Evolutionary conservation across 805 yeast species (phyloP).

Genomic region (Pichia sporocuriosa): DNA sequence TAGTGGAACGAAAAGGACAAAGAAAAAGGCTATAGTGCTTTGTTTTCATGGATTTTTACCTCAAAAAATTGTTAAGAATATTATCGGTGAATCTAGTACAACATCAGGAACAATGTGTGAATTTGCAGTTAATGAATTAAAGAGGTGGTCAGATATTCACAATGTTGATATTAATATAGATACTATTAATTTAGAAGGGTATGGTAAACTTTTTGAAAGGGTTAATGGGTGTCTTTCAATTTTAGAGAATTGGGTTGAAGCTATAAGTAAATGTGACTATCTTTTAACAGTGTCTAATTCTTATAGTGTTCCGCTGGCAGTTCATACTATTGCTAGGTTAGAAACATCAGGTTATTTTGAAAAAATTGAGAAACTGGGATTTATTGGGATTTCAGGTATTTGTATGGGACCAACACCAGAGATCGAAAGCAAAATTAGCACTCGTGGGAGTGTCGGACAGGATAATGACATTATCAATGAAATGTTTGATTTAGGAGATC

Average conservation of each 20-base stretch:
- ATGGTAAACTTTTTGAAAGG: constrained; percentile 80
- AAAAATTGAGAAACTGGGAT: constrained; percentile 50
- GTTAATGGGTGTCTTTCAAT: constrained; percentile 67
- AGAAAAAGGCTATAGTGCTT: constrained; percentile 61
- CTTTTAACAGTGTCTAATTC: constrained; percentile 85
- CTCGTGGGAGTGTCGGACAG: constrained; percentile 59
- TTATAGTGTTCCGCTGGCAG: constrained; percentile 88
- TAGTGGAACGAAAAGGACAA: constrained; percentile 1
- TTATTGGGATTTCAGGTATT: constrained; percentile 88
- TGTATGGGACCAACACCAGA: constrained; percentile 90
- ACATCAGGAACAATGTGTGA: constrained; percentile 75
- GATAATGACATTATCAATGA: constrained; percentile 84
- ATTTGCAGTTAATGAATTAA: constrained; percentile 69
- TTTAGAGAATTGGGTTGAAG: constrained; percentile 60
- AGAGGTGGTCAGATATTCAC: constrained; percentile 49
- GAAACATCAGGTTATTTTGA: constrained; percentile 52
- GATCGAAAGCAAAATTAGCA: constrained; percentile 72
- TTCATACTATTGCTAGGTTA: constrained; percentile 48
- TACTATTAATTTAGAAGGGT: constrained; percentile 85
- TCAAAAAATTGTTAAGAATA: constrained; percentile 67
- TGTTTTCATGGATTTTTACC: constrained; percentile 97
- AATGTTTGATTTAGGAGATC: constrained; percentile 79
- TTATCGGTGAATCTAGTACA: constrained; percentile 91
- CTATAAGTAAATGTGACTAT: constrained; percentile 57
- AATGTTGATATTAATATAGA: constrained; percentile 48